Base-by-base conservation (phyloP, 1,284 basidiomycete genomes). In the Ustilago nuda region DNA sequence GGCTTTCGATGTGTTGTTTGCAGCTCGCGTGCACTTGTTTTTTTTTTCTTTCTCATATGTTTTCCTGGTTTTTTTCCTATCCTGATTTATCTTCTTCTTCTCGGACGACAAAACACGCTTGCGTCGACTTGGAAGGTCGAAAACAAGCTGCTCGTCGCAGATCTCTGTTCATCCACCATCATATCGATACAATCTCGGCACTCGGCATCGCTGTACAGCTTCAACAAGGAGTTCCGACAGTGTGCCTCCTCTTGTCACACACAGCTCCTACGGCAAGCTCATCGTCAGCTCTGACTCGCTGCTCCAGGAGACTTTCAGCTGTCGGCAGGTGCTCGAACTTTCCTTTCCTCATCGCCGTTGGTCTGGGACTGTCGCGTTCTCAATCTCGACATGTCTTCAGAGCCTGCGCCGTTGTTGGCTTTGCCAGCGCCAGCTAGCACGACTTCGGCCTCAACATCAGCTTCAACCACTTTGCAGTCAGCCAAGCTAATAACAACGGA, bases 51-150 rank as follows among this genome's bases (percentile, higher is more conserved):
- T 39, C 37, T 12, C 30, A 7, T 41, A 41, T 56, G 15, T 51
- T 32, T 51, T 56, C 43, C 19, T 56, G 39, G 32, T 23, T 58
- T 58, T 50, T 55, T 41, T 45, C 33, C 11, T 1, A 19, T 54
- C 27, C 27, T 54, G 23, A 27, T 39, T 39, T 54, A 9, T 19
- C 37, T 30, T 15, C 32, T 45, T 37, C 45, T 35, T 69, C 55
- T 63, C 68, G 68, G 68, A 37, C 68, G 68, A 61, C 51, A 62
- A 66, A 61, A 39, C 46, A 43, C 12, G n/a, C 15, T 63, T 46
- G 56, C 57, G 45, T 41, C 9, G 33, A 39, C 13, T 43, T 41
- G 23, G 39, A 48, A 50, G 35, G 17, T 46, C 36, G 48, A 64
- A 61, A 61, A 70, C 57, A 51, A 30, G 48, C 8, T 46, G 32